phyloP scores from a whole-genome alignment of 768 basidiomycete species.

The Collybia sp. region DNA sequence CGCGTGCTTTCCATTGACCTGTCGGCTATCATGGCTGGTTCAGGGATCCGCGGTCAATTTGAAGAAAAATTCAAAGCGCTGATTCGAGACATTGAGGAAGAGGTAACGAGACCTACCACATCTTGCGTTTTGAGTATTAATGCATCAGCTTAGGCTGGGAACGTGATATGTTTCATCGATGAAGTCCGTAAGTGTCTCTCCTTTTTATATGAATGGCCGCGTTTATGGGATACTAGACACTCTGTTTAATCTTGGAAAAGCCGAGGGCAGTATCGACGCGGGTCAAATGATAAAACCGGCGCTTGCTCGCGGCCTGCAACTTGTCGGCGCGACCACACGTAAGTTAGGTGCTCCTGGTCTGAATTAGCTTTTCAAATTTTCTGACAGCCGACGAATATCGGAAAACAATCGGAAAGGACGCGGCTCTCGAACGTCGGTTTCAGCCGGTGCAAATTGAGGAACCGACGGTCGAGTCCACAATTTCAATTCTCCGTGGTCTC shows the following conservation, averaged over 20 bases:
- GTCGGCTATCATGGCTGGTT: slow-evolving; percentile 80
- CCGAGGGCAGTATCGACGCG: slow-evolving; percentile 89
- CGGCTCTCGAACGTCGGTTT: slow-evolving; percentile 87
- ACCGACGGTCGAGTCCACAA: slow-evolving; percentile 79
- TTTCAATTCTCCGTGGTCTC: slow-evolving; percentile 83
- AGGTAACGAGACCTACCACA: slow-evolving; percentile 35
- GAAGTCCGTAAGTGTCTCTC: slow-evolving; percentile 74
- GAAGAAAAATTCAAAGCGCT: slow-evolving; percentile 93
- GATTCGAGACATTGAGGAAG: slow-evolving; percentile 85
- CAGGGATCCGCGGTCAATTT: slow-evolving; percentile 88
- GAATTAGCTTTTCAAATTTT: neutral
- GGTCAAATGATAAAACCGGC: slow-evolving; percentile 94
- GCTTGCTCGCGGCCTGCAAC: slow-evolving; percentile 78
- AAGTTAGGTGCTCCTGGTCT: slow-evolving; percentile 19
- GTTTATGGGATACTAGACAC: slow-evolving; percentile 39
- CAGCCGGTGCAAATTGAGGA: slow-evolving; percentile 89
- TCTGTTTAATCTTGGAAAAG: slow-evolving; percentile 84
- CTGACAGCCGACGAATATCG: slow-evolving; percentile 76
- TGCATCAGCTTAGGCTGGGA: slow-evolving; percentile 42
- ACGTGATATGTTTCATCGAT: slow-evolving; percentile 91
- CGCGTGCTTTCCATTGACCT: slow-evolving; percentile 87
- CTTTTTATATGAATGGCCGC: neutral
- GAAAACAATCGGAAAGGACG: slow-evolving; percentile 89
- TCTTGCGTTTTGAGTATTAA: slow-evolving; percentile 9
- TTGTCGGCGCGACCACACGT: slow-evolving; percentile 91